Evolutionary conservation across 2,329 filamentous ascomycete genomes (phyloP), one percentile per base, ranked within the genome.

Genomic region (Alternaria postmessia): DNA sequence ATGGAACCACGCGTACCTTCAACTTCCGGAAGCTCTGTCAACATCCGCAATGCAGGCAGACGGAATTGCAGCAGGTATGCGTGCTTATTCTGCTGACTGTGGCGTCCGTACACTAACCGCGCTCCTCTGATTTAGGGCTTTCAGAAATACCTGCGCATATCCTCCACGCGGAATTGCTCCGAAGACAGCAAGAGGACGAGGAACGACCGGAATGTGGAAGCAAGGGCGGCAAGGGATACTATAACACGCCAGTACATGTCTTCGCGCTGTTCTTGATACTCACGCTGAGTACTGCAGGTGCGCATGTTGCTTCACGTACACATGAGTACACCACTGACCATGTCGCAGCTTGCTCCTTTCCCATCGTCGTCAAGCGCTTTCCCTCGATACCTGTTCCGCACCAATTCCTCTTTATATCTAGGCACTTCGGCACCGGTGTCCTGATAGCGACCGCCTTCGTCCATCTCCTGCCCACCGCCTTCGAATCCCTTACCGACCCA

Each of bases 181-280:
- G 84, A 68, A 77, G 85, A 72, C 80, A 84, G 68, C 75, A 80
- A 52, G 47, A 64, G 36, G 70, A 70, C n/a, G 76, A 80, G 55
- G 74, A 72, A 38, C 75, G 74, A 39, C 85, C 86, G n/a, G 66
- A 75, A 43, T 88, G 86, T 72, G 85, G 85, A 26, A 85, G 83
- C n/a, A 81, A 80, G 43, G 74, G 76, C 24, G 71, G 62, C 14
- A 79, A 76, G 54, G 83, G 81, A 20, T 70, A 74, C 60, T 88
- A 88, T 71, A 86, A 87, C 71, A 84, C 84, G 22, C 77, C 81
- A 4, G 74, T 85, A 39, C 86, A 88, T 73, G 84, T 88, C 56
- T 80, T 83, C 67, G 86, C 86, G n/a, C 76, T 88, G 62, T 73
- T 87, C 54, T 77, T 88, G 51, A 87, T 88, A 61, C 79, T 88